Evolutionary conservation across 192 early-diverging fungal species (phyloP), one percentile per base, ranked within the genome.

Genomic region (Spizellomyces punctatus): DNA sequence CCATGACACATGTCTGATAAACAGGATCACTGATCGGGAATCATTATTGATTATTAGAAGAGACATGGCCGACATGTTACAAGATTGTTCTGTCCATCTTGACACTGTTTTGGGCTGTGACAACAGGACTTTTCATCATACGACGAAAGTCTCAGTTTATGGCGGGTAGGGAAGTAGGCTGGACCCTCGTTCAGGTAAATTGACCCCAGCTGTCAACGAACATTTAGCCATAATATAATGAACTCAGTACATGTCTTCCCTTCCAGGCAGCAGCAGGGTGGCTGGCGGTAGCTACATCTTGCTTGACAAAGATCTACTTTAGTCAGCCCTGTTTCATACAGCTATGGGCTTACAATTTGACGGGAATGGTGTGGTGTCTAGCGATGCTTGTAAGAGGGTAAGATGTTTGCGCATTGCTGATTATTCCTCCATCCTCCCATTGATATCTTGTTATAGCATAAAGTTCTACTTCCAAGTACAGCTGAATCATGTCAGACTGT

Each of bases 401-500:
- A 45, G 63, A 12, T 63, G 5, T 22, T 44, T 10, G 0, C 8
- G 27, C 12, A 56, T 19, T 6, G 54, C 16, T 21, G 17, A 68
- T 14, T 52, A 10, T 46, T 10, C 42, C 16, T 43, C 6, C 6
- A n/a, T 22, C 41, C n/a, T 10, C 58, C 6, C 12, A 10, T n/a
- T 64, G 16, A 63, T 42, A 12, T 63, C 19, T 6, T 21, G 50
- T 10, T 46, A 1, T 62, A 72, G 64, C 41, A 22, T 58, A n/a
- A 55, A 67, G 45, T 67, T 67, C 55, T 67, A 67, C 21, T 74
- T 67, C 58, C 21, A 74, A 43, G 58, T 58, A 7, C 55, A 67
- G 22, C 41, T 74, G 8, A 74, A 58, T 42, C 63, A 74, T 10
- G 72, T 65, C 36, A 66, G 60, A 46, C 72, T 74, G 21, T 74